Evolutionary conservation across 306 rosid genomes (phyloP).

Genomic region (Lathyrus sativus): DNA sequence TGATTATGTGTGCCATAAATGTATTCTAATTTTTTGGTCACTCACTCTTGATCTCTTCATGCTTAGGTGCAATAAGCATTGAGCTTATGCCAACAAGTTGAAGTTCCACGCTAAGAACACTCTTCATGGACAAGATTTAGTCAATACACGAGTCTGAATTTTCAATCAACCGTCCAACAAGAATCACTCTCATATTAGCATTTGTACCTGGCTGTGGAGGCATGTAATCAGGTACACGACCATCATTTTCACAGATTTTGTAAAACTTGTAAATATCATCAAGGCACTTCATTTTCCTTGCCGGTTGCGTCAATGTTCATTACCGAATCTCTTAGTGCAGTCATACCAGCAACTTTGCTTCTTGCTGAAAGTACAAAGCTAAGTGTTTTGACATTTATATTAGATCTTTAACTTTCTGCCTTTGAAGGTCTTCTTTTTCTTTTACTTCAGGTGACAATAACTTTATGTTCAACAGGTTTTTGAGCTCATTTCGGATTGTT

Average conservation of each 20-base stretch:
- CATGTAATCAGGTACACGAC: conserved; percentile 61
- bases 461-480: conserved; percentile 39
- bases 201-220: conserved; percentile 66
- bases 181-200: conserved; percentile 86
- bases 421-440: conserved; percentile 22
- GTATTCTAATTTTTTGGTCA: no score
- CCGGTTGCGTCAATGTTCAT: conserved; percentile 67
- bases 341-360: conserved; percentile 84
- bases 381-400: conserved; percentile 53
- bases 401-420: conserved; percentile 41
- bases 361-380: conserved; percentile 67
- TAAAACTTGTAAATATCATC: conserved; percentile 73
- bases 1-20: no score
- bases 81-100: conserved; percentile 87
- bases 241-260: conserved; percentile 69
- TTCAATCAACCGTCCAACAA: conserved; percentile 85
- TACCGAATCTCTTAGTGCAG: conserved; percentile 46
- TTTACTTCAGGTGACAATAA: conserved; percentile 40
- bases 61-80: conserved; percentile 83
- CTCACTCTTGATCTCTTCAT: conserved; percentile 93
- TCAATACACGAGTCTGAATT: conserved; percentile 75
- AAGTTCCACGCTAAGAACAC: conserved; percentile 73
- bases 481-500: conserved; percentile 40
- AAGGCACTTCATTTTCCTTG: conserved; percentile 60
- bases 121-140: conserved; percentile 63